These are phyloP conservation scores for Chrysosporium keratinophilum DNA, from an alignment of 2,329 filamentous ascomycete genomes.

Conservation along the genomic window DNA sequence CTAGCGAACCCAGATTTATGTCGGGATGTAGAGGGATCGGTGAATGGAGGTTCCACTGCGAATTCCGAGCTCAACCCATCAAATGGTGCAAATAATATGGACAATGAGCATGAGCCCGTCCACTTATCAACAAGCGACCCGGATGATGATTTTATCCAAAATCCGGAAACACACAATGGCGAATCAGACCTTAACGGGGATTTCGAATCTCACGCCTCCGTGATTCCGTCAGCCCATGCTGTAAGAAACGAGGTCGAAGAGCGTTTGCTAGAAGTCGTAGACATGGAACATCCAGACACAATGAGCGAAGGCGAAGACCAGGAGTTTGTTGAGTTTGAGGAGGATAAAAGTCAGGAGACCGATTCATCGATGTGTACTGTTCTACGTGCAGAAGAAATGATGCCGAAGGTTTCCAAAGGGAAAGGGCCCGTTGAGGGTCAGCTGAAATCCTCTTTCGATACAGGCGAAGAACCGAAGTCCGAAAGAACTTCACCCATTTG, in stretches of 20 bases:
- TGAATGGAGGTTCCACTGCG: neutral
- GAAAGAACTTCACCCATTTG: neutral
- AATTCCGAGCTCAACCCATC: neutral
- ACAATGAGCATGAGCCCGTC: neutral
- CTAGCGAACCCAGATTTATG: neutral
- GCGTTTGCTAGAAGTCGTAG: constrained; percentile 18
- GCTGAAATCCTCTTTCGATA: neutral
- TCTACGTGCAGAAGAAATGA: neutral
- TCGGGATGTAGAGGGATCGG: too few species aligned
- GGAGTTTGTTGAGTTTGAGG: constrained; percentile 18
- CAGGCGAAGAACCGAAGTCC: neutral
- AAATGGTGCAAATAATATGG: neutral
- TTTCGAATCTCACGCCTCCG: too few species aligned
- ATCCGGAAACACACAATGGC: neutral
- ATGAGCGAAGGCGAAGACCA: constrained; percentile 22
- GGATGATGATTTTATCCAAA: neutral
- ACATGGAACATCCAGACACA: constrained; percentile 28
- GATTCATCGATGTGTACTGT: neutral
- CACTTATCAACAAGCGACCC: neutral
- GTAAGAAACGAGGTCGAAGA: constrained; percentile 12
- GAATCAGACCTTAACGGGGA: neutral
- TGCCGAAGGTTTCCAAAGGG: neutral
- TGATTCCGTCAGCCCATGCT: neutral
- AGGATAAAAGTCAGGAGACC: neutral
- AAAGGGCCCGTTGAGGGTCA: neutral